Conservation (phyloP, 1,284 basidiomycete genomes). For the Sanghuangporus sanghuang region DNA sequence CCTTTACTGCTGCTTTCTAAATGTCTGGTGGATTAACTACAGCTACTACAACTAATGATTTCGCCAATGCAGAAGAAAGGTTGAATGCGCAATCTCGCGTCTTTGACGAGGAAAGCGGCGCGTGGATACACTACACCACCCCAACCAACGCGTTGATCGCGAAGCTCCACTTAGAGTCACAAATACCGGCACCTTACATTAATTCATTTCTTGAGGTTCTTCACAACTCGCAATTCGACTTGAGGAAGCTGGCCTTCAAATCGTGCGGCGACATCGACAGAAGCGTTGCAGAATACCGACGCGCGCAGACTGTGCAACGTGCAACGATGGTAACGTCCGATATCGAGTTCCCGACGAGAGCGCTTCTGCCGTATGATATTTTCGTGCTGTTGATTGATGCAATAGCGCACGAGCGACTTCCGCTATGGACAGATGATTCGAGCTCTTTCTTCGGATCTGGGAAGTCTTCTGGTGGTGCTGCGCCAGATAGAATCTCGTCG, state of each 20-base stretch:
- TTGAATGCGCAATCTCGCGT: not conserved
- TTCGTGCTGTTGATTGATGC: not conserved
- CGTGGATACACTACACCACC: not conserved
- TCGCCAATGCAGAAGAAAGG: too few relatives aligned
- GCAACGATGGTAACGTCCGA: not conserved
- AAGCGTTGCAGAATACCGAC: conserved; percentile 2
- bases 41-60: too few relatives aligned
- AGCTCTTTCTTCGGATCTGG: not conserved
- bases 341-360: not conserved
- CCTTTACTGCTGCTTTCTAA: too few relatives aligned
- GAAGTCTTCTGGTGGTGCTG: not conserved
- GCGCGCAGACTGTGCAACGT: not conserved
- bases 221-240: not conserved
- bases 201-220: not conserved
- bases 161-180: conserved; percentile 1
- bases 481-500: not conserved
- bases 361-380: not conserved
- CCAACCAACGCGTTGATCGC: conserved; percentile 2
- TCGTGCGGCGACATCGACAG: not conserved
- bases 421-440: not conserved
- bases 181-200: conserved; percentile 3
- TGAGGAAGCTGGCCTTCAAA: not conserved
- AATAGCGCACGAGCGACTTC: not conserved
- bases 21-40: too few relatives aligned
- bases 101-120: conserved; percentile 5